Conservation (phyloP, 768 basidiomycete species). For the Macrolepiota dolichaula region DNA sequence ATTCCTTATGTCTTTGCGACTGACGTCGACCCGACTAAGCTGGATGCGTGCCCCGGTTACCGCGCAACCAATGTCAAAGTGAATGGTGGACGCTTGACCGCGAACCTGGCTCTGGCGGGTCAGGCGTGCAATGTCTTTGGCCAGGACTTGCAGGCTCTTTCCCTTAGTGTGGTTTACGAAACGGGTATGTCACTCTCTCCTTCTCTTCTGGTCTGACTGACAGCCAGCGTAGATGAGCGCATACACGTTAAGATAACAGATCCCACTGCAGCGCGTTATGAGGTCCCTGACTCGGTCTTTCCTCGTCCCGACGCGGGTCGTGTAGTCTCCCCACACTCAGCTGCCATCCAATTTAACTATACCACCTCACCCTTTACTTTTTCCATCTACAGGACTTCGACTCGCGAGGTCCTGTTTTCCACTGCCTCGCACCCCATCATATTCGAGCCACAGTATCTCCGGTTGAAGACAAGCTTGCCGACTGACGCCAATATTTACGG, state of each 20-base stretch:
- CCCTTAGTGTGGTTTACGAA: slow-evolving; percentile 55
- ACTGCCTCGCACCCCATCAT: slow-evolving; percentile 61
- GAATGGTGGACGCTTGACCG: slow-evolving; percentile 38
- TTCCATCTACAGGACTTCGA: slow-evolving; percentile 45
- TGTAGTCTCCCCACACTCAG: slow-evolving; percentile 23
- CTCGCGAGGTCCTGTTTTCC: slow-evolving; percentile 56
- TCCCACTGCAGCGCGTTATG: slow-evolving; percentile 45
- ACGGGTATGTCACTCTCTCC: slow-evolving; percentile 33
- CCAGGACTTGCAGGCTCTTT: slow-evolving; percentile 43
- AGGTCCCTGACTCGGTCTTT: slow-evolving; percentile 61
- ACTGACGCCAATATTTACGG: slow-evolving; percentile 69
- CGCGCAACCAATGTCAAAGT: slow-evolving; percentile 41
- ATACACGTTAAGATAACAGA: slow-evolving; percentile 67
- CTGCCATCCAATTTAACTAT: slow-evolving; percentile 58
- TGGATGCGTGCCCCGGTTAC: slow-evolving; percentile 65
- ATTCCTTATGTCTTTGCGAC: slow-evolving; percentile 9
- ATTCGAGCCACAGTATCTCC: slow-evolving; percentile 75
- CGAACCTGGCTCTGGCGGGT: slow-evolving; percentile 50
- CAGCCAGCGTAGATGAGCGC: slow-evolving; percentile 37
- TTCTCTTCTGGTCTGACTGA: background rate
- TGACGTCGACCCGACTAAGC: slow-evolving; percentile 28
- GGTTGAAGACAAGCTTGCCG: slow-evolving; percentile 63
- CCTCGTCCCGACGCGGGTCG: slow-evolving; percentile 43
- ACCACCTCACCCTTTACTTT: slow-evolving; percentile 61
- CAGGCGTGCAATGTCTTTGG: slow-evolving; percentile 60